Conservation (phyloP, 345 rosid species). For the Garcia nutans region DNA sequence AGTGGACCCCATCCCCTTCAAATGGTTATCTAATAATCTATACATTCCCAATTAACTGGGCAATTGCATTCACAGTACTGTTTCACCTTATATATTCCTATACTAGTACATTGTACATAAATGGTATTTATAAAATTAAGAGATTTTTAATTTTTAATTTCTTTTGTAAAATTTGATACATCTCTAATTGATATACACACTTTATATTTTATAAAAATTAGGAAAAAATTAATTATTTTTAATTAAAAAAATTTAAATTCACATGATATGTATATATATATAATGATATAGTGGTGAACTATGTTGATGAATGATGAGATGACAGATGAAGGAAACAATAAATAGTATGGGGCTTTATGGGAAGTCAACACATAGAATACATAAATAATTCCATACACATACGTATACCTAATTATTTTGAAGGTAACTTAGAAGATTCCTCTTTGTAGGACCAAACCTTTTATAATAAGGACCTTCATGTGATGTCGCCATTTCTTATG, state of each 20-base stretch:
- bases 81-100: background rate
- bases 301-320: slow-evolving; percentile 14
- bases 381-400: slow-evolving; percentile 15
- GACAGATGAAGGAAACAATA: slow-evolving; percentile 13
- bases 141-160: too few species aligned
- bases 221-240: too few species aligned
- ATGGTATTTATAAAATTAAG: too few species aligned
- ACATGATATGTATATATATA: background rate
- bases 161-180: too few species aligned
- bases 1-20: slow-evolving; percentile 7
- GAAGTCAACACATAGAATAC: slow-evolving; percentile 27
- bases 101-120: too few species aligned
- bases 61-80: background rate
- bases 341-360: slow-evolving; percentile 1
- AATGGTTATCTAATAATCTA: background rate
- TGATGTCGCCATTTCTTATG: slow-evolving; percentile 20
- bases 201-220: too few species aligned
- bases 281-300: background rate
- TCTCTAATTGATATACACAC: too few species aligned
- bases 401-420: background rate
- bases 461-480: slow-evolving; percentile 7
- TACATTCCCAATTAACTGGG: slow-evolving; percentile 18
- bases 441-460: slow-evolving; percentile 18
- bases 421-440: slow-evolving; percentile 34
- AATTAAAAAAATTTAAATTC: too few species aligned